Evolutionary conservation across 768 basidiomycete genomes (phyloP).

Genomic region (Trametes cinnabarina): DNA sequence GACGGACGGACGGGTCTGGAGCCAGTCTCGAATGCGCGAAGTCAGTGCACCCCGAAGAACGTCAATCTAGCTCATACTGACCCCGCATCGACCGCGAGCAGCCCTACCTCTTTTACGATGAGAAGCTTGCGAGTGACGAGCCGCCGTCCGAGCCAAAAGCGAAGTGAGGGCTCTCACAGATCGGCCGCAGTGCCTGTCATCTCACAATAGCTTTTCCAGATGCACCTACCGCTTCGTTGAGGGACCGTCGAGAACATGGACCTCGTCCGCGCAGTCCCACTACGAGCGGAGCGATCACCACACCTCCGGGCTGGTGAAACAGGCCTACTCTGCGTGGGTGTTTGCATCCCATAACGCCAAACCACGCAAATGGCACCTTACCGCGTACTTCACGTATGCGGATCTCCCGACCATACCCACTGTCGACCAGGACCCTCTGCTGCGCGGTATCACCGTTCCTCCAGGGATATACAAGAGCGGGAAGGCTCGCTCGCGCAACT

Average conservation of each 20-base stretch:
- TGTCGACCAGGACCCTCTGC: slow-evolving; percentile 35
- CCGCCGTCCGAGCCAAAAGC: slow-evolving; percentile 37
- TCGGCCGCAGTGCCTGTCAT: slow-evolving; percentile 8
- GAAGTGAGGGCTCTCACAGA: slow-evolving; percentile 33
- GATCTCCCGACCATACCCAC: slow-evolving; percentile 40
- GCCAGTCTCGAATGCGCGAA: slow-evolving; percentile 66
- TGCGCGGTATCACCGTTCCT: slow-evolving; percentile 37
- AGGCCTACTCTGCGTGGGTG: slow-evolving; percentile 71
- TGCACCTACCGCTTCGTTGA: slow-evolving; percentile 54
- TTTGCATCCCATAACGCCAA: slow-evolving; percentile 40
- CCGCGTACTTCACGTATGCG: slow-evolving; percentile 43
- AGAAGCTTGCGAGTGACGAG: slow-evolving; percentile 49
- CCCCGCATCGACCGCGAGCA: slow-evolving; percentile 26
- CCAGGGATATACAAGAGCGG: slow-evolving; percentile 41
- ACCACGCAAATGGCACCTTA: slow-evolving; percentile 67
- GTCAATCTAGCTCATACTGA: slow-evolving; percentile 9
- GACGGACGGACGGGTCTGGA: slow-evolving; percentile 72
- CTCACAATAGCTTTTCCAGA: slow-evolving; percentile 23
- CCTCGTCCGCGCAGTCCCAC: slow-evolving; percentile 54
- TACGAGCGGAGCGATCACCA: slow-evolving; percentile 53
- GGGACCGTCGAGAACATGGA: slow-evolving; percentile 47
- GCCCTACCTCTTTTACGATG: slow-evolving; percentile 72
- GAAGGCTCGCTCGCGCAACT: slow-evolving; percentile 38
- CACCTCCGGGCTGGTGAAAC: slow-evolving; percentile 61
- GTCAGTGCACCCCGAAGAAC: slow-evolving; percentile 26